Base-by-base conservation (phyloP, 2,329 filamentous ascomycete species). In the Neofusicoccum sp. region DNA sequence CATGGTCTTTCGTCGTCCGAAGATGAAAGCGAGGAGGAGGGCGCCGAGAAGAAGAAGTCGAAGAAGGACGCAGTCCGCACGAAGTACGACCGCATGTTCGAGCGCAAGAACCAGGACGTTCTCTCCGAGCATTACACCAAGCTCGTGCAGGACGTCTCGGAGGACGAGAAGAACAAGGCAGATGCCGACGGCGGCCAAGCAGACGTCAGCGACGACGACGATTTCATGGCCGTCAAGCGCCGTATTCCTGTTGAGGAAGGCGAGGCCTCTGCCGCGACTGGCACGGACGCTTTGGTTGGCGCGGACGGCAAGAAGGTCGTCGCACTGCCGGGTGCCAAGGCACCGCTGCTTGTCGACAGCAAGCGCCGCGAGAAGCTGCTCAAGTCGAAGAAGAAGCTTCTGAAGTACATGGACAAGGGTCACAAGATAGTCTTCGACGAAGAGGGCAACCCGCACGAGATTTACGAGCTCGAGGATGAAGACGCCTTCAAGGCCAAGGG, bases 71-170 rank as follows among this genome's bases (percentile, higher is more conserved):
- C 82, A 9, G 90, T 96, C 16, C 86, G 92, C 63, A 99, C 96
- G 33, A 98, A 96, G 75, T 96, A 96, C 73, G 92, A 99, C 75
- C 89, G 91, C 67, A 98, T 99, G 95, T 97, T 98, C 75, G 93
- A 97, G 79, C 84, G 95, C 63, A 90, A 89, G 68, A 99, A 99
- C 76, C 93, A 98, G 76, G 93, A 97, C 71, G 90, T 99, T 33
- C 78, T 99, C 65, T 93, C 93, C n/a, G 87, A 89, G 60, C 95
- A 99, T 76, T 98, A 97, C 79, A 86, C 86, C 62, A 96, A 93
- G 70, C 83, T 99, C 64, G 87, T 98, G 63, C 82, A 82, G 54
- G 82, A 87, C 40, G 86, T 84, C 41, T 77, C 75, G 26, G 70
- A 76, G 2, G 74, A 72, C 34, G 70, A 76, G 47, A 66, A 68